Conservation (phyloP, 805 yeast species). For the Pichia scutulata region DNA sequence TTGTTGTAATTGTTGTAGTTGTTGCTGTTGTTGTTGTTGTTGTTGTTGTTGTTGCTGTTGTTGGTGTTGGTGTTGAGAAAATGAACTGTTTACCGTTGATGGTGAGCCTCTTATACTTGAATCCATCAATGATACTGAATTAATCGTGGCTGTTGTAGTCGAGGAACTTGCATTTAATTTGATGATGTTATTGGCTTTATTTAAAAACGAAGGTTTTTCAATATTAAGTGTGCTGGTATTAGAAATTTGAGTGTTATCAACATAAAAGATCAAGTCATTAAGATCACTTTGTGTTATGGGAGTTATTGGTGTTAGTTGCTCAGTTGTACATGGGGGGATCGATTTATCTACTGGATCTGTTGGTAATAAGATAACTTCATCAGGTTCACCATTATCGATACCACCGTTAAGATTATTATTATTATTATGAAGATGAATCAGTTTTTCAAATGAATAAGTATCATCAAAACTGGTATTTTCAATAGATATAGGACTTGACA, state of each 20-base stretch:
- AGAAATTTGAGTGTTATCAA: not conserved
- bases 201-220: not conserved
- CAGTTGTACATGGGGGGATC: conserved; percentile 23
- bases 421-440: not conserved
- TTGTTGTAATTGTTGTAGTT: not conserved
- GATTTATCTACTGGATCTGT: conserved; percentile 21
- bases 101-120: not conserved
- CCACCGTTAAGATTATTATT: not conserved
- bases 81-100: not conserved
- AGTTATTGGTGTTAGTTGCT: conserved; percentile 16
- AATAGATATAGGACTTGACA: not conserved
- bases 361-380: conserved; percentile 22
- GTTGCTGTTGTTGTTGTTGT: not conserved
- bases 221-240: not conserved
- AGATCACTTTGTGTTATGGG: not conserved
- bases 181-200: not conserved
- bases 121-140: not conserved
- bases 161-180: not conserved
- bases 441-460: not conserved
- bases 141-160: not conserved
- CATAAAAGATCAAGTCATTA: not conserved
- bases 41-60: not conserved
- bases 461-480: not conserved
- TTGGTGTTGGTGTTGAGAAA: not conserved
- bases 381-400: not conserved